phyloP scores from a whole-genome alignment of 2,329 filamentous ascomycete genomes.

The Phialocephala subalpina region DNA sequence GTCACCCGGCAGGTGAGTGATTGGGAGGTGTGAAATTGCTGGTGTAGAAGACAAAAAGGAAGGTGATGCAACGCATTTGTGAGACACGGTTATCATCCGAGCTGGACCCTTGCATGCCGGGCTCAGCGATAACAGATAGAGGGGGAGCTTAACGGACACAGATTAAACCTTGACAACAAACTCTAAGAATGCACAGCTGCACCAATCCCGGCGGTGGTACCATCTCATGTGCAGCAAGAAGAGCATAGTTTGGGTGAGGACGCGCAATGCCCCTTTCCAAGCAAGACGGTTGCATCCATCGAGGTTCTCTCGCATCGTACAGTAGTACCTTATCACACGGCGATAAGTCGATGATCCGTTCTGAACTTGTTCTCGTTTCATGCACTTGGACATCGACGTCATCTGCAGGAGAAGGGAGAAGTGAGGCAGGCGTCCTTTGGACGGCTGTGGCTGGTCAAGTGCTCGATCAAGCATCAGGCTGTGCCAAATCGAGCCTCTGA shows the following conservation, averaged over 20 bases:
- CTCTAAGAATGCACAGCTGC: neutral
- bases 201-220: neutral
- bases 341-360: neutral
- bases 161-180: neutral
- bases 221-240: constrained; percentile 1
- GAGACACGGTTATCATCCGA: constrained; percentile 14
- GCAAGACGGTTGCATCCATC: neutral
- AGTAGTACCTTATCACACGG: constrained; percentile 5
- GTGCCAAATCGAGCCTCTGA: constrained; percentile 5
- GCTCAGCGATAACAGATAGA: constrained; percentile 1
- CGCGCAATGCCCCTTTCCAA: constrained; percentile 9
- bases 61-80: constrained; percentile 18
- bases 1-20: neutral
- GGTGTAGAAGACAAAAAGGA: constrained; percentile 12
- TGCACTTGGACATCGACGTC: constrained; percentile 18
- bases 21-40: neutral
- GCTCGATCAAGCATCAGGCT: constrained; percentile 11
- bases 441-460: constrained; percentile 11
- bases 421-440: neutral
- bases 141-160: constrained; percentile 1
- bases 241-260: neutral
- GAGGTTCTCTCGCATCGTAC: neutral
- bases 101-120: neutral
- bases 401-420: constrained; percentile 7
- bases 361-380: constrained; percentile 4